Evolutionary conservation across 2,329 filamentous ascomycete species (phyloP).

Genomic region (Fusarium sp.): DNA sequence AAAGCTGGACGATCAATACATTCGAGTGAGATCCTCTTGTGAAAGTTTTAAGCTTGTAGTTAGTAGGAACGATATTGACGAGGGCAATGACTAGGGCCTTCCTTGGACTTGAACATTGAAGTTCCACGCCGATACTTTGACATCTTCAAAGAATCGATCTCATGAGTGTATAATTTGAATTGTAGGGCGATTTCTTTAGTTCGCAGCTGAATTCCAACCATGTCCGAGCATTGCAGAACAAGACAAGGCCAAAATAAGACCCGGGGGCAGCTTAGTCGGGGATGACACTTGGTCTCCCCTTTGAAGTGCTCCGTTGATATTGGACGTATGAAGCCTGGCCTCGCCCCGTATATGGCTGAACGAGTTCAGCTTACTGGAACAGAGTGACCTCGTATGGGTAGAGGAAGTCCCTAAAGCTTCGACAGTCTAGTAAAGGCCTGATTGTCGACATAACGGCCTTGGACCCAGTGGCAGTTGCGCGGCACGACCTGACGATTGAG

Average conservation of each 20-base stretch:
- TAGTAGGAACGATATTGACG: neutral
- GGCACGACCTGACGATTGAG: too few relatives aligned
- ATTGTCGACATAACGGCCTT: fast-evolving
- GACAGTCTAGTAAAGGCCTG: neutral
- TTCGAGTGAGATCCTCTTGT: neutral
- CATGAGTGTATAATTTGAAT: fast-evolving
- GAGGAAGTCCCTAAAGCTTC: neutral
- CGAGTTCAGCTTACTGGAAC: neutral
- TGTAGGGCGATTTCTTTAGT: fast-evolving
- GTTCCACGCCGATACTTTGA: neutral
- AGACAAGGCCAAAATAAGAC: neutral
- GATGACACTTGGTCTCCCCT: too few relatives aligned
- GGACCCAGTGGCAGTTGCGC: too few relatives aligned
- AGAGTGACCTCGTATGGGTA: fast-evolving
- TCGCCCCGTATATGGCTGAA: too few relatives aligned
- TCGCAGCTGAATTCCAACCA: neutral
- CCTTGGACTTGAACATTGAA: neutral
- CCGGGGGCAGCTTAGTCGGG: neutral
- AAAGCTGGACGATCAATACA: fast-evolving
- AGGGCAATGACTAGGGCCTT: neutral
- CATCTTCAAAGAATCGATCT: too few relatives aligned
- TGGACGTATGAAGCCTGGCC: neutral
- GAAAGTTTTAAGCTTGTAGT: neutral
- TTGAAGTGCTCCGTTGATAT: neutral
- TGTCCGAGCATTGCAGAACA: fast-evolving